A percentile compares a stretch with the other conserved stretches of the same genome.
phyloP scores from a whole-genome alignment of 2,329 filamentous ascomycete species.

The Paramyrothecium sp. region DNA sequence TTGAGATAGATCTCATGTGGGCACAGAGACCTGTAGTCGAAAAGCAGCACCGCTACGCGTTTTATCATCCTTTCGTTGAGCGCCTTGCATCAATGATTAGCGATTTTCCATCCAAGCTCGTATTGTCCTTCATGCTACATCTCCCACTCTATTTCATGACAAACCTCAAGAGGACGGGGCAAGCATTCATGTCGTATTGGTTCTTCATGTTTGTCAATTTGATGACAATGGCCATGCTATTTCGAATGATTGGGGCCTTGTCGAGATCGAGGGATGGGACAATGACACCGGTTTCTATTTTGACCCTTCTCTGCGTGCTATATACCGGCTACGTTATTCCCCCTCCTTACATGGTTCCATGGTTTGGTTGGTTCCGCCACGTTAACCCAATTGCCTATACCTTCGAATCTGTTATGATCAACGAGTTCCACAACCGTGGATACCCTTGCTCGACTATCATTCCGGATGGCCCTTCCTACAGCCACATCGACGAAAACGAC shows the following conservation, averaged over 20 bases:
- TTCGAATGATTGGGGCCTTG: not conserved
- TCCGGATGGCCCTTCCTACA: not conserved
- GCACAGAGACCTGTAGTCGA: not conserved
- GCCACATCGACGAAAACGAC: not conserved
- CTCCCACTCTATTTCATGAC: not conserved
- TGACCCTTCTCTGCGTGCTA: not conserved
- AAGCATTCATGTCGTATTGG: not conserved
- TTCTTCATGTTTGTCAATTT: not conserved
- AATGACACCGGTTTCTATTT: not conserved
- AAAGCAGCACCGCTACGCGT: not conserved
- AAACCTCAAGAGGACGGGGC: not conserved
- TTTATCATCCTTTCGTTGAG: not conserved
- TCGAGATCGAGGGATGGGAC: not conserved
- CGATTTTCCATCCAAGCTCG: not conserved
- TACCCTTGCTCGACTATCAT: not conserved
- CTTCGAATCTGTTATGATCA: not conserved
- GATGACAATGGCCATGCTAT: not conserved
- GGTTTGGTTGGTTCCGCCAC: not conserved
- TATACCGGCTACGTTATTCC: not conserved
- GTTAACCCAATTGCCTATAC: not conserved
- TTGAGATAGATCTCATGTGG: not conserved
- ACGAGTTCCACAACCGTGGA: not conserved
- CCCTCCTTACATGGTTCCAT: not conserved
- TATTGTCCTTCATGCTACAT: not conserved
- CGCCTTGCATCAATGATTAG: not conserved